Evolutionary conservation across 2,329 filamentous ascomycete genomes (phyloP).

Genomic region (Cercospora sp.): DNA sequence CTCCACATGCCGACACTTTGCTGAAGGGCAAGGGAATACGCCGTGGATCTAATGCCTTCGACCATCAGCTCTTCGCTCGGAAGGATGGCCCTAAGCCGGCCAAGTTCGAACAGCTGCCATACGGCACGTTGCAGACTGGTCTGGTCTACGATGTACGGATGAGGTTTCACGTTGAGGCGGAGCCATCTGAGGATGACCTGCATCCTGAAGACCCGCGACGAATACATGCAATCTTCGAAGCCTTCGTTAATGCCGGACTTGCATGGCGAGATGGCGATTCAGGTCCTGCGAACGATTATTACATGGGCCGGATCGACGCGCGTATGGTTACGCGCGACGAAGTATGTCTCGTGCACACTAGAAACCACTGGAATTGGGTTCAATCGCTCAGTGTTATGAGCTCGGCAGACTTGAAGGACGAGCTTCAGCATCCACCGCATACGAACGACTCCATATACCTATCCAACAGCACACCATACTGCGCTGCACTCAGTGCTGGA

Average conservation of each 20-base stretch:
- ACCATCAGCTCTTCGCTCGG: slow-evolving; percentile 26
- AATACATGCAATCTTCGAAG: slow-evolving; percentile 90
- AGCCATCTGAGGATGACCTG: slow-evolving; percentile 61
- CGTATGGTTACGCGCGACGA: slow-evolving; percentile 77
- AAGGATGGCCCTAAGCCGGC: slow-evolving; percentile 34
- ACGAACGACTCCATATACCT: slow-evolving; percentile 51
- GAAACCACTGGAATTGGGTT: slow-evolving; percentile 79
- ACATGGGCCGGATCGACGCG: slow-evolving; percentile 70
- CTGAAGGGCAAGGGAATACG: slow-evolving; percentile 32
- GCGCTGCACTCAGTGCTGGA: slow-evolving; percentile 80
- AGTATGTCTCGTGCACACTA: slow-evolving; percentile 75
- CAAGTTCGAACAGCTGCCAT: slow-evolving; percentile 42
- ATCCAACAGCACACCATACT: slow-evolving; percentile 52
- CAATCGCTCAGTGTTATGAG: slow-evolving; percentile 53
- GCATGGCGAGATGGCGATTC: slow-evolving; percentile 44
- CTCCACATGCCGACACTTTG: slow-evolving; percentile 16
- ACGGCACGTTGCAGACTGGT: slow-evolving; percentile 45
- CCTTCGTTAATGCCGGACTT: slow-evolving; percentile 78
- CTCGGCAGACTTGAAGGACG: slow-evolving; percentile 33
- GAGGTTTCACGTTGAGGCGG: slow-evolving; percentile 84
- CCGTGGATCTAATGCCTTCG: slow-evolving; percentile 19
- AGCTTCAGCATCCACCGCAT: slow-evolving; percentile 63
- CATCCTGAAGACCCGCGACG: slow-evolving; percentile 93
- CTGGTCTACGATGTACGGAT: slow-evolving; percentile 84
- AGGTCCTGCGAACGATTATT: slow-evolving; percentile 53